Evolutionary conservation across 2,329 filamentous ascomycete genomes (phyloP).

Genomic region (Pseudocercospora vitis): DNA sequence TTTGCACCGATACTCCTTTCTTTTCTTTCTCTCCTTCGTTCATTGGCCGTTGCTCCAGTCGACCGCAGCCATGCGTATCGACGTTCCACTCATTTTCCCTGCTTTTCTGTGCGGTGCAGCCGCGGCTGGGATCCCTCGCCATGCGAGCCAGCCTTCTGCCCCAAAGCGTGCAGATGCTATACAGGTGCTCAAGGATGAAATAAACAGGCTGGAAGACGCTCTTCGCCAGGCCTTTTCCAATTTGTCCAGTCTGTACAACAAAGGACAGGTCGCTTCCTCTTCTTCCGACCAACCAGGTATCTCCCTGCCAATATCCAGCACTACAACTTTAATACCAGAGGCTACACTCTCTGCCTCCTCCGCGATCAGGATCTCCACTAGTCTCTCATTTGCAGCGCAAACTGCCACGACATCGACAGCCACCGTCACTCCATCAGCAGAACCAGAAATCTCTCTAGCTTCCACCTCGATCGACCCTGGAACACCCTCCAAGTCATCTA

Average conservation of each 20-base stretch:
- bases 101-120: conserved; percentile 22
- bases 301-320: conserved; percentile 1
- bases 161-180: conserved; percentile 16
- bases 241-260: conserved; percentile 22
- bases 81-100: conserved; percentile 28
- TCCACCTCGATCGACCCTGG: too few species aligned
- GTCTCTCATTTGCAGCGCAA: neutral
- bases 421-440: neutral
- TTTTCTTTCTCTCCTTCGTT: conserved; percentile 14
- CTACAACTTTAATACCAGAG: conserved; percentile 23
- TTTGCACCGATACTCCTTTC: conserved; percentile 15
- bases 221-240: conserved; percentile 20
- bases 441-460: too few species aligned
- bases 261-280: conserved; percentile 10
- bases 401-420: conserved; percentile 2
- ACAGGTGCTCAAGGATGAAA: conserved; percentile 20
- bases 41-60: conserved; percentile 16
- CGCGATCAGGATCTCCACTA: neutral
- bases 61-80: conserved; percentile 22
- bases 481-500: too few species aligned
- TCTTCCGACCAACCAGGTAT: conserved; percentile 14
- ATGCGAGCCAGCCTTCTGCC: conserved; percentile 16
- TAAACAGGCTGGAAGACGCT: conserved; percentile 23
- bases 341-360: conserved; percentile 2
- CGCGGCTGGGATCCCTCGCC: conserved; percentile 31